Conservation (phyloP, 2,329 filamentous ascomycete genomes). For the Epichloe baconii region DNA sequence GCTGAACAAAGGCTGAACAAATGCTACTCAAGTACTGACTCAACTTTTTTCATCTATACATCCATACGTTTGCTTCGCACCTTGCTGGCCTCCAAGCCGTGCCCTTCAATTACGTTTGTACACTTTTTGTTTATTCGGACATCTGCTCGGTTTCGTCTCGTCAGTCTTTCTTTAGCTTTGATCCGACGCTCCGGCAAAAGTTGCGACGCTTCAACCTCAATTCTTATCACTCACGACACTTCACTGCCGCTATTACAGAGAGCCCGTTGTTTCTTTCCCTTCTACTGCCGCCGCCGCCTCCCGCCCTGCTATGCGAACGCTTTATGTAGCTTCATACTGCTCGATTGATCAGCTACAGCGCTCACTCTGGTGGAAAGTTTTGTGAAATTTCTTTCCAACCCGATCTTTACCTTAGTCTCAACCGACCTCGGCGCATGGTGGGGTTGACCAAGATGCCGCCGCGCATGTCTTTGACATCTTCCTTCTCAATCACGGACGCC, state of each 20-base stretch:
- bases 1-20: neutral
- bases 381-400: constrained; percentile 1
- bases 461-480: constrained; percentile 72
- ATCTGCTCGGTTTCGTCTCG: too few relatives aligned
- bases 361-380: neutral
- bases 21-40: neutral
- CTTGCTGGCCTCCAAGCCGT: neutral
- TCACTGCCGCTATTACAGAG: neutral
- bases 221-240: neutral
- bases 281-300: neutral
- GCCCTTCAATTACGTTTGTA: neutral
- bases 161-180: neutral
- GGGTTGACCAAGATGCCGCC: constrained; percentile 72
- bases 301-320: constrained; percentile 14
- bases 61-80: neutral
- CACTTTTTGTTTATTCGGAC: neutral
- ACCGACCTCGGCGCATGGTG: constrained; percentile 3
- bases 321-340: constrained; percentile 10
- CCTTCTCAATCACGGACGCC: constrained; percentile 82
- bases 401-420: constrained; percentile 4
- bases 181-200: neutral
- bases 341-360: constrained; percentile 20
- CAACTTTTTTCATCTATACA: neutral
- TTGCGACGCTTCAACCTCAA: neutral
- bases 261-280: neutral